phyloP scores from a whole-genome alignment of 768 basidiomycete species.

The Rhodocollybia butyracea region DNA sequence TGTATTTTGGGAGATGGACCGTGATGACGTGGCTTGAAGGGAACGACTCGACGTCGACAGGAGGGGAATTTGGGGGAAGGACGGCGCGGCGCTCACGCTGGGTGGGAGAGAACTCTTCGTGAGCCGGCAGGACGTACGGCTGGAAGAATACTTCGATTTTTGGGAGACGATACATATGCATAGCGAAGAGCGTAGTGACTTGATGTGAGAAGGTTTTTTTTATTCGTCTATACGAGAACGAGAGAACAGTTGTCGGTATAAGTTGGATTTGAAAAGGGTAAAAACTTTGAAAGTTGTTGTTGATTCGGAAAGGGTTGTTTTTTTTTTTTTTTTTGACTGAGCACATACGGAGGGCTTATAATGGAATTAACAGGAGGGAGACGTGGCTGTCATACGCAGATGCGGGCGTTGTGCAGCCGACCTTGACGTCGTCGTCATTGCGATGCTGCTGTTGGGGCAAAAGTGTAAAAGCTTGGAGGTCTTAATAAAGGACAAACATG shows the following conservation, averaged over 20 bases:
- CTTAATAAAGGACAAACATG: not conserved
- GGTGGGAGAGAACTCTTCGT: conserved; percentile 6
- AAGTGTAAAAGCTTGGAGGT: not conserved
- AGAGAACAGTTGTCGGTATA: too few relatives aligned
- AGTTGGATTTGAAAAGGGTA: too few relatives aligned
- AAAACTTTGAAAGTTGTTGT: too few relatives aligned
- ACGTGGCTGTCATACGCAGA: not conserved
- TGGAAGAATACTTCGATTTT: not conserved
- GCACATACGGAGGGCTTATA: not conserved
- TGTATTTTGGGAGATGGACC: conserved; percentile 42
- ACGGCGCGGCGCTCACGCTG: conserved; percentile 21
- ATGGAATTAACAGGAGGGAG: not conserved
- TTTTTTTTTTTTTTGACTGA: too few relatives aligned
- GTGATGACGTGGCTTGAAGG: conserved; percentile 38
- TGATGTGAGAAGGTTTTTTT: too few relatives aligned
- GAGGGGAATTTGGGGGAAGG: conserved; percentile 31
- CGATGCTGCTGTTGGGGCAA: not conserved
- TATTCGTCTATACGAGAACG: too few relatives aligned
- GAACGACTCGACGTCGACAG: conserved; percentile 42
- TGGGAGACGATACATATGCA: not conserved
- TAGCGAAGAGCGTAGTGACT: too few relatives aligned
- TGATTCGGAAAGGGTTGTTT: too few relatives aligned
- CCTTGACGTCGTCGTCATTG: not conserved
- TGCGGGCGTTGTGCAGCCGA: not conserved
- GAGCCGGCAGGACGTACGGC: not conserved